A percentile compares a stretch with the other conserved stretches of the same genome.
Evolutionary conservation across 306 rosid species (phyloP).

Genomic region (Cicer judaicum): DNA sequence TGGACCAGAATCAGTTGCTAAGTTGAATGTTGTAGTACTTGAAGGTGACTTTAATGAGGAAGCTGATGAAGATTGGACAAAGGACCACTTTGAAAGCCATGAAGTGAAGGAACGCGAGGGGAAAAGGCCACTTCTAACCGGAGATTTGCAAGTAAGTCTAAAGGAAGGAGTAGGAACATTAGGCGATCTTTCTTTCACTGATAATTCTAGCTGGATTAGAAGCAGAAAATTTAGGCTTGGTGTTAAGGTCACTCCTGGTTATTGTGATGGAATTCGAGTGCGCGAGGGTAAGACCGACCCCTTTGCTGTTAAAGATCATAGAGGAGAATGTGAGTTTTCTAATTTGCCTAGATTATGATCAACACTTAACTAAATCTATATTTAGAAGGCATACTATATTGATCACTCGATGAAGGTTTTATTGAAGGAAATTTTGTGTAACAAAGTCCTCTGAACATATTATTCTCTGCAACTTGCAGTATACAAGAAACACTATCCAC

Average conservation of each 20-base stretch:
- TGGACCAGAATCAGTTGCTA: constrained; percentile 71
- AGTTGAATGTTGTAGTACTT: constrained; percentile 75
- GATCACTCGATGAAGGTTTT: neutral
- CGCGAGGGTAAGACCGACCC: constrained; percentile 88
- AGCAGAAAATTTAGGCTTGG: constrained; percentile 92
- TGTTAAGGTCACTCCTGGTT: constrained; percentile 67
- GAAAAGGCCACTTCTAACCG: constrained; percentile 82
- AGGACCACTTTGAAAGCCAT: constrained; percentile 67
- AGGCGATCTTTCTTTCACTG: constrained; percentile 83
- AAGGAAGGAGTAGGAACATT: constrained; percentile 86
- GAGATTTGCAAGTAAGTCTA: constrained; percentile 70
- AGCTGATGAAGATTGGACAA: constrained; percentile 63
- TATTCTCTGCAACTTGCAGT: constrained; percentile 55
- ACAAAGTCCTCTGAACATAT: constrained; percentile 6
- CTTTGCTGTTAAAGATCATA: constrained; percentile 85
- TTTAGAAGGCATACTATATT: neutral
- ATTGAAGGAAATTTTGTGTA: constrained; percentile 11
- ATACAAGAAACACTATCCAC: constrained; percentile 92
- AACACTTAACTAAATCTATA: neutral
- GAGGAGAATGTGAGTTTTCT: constrained; percentile 87
- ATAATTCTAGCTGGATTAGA: constrained; percentile 93
- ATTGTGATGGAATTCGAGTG: constrained; percentile 63
- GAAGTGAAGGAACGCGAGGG: constrained; percentile 90
- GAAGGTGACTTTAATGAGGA: constrained; percentile 86
- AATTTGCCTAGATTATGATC: neutral